Base-by-base conservation (phyloP, 805 yeast genomes). In the Metschnikowia hibisci region DNA sequence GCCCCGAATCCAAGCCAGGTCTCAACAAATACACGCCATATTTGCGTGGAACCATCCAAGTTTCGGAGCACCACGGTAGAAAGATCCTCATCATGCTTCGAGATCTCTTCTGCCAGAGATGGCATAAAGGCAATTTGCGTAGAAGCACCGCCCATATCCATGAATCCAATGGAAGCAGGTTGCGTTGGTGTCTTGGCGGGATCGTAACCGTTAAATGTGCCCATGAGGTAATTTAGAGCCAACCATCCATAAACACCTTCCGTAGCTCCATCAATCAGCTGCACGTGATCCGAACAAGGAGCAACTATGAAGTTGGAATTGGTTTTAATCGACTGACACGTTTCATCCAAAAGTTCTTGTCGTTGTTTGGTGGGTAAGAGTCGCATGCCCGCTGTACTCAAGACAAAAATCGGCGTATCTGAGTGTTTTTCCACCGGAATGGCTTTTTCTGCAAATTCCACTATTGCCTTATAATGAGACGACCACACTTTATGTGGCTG, bases 141-240 rank as follows among this genome's bases (percentile, higher is more conserved):
- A 2, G 96, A 88, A 0, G 99, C 99, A 11, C 99, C 99, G 12
- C 99, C 99, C 99, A 93, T 93, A 62, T 93, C 99, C 91, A 93
- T 84, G 55, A 93, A 91, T 4, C 99, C 99, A 51, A 77, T 82
- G 0, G 96, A 81, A n/a, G 64, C 63, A 53, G 77, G 84, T 3
- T 37, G 52, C 9, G 58, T 61, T 2, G 49, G 42, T 5, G 25
- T 9, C 6, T 65, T 52, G 29, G 72, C 71, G 7, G 39, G 23
- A 20, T 14, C 38, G 20, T 30, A 32, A 52, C 73, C 77, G 41
- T 74, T 60, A 38, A 86, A 68, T 46, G 77, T 77, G 1, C 86
- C 84, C 63, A 84, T 76, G 43, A 93, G 64, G 63, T 91, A 93
- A 61, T 93, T 93, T 37, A 93, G 69, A 0, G 91, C 93, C 25